Base-by-base conservation (phyloP, 1,284 basidiomycete genomes). In the Ceratobasidium sp. region DNA sequence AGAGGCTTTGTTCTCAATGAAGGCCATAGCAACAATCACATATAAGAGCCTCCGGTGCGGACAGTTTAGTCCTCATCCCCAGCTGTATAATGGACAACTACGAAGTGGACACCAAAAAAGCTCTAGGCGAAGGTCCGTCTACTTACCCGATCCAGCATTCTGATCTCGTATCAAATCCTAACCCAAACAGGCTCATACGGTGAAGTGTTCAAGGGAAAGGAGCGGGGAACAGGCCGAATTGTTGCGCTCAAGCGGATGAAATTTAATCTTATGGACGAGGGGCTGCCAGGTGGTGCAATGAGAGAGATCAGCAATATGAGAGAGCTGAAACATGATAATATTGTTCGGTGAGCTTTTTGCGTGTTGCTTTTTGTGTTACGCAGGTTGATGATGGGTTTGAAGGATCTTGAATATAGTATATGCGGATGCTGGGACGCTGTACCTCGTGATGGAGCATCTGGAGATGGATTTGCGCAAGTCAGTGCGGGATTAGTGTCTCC, bases 241-340 rank as follows among this genome's bases (percentile, higher is more conserved):
- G 49, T 55, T 26, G 64, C 64, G 35, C 18, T 67, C 50, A 67
- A 67, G 26, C 49, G 44, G 30, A 44, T 67, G 38, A 67, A 55
- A 41, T 67, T 67, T 38, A 21, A 55, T 18, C 18, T 67, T 2
- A 21, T 3, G 9, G 28, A 43, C n/a, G 21, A 67, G 11, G 50
- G 64, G 1, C 16, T 55, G 14, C 64, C 50, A 26, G 64, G 35
- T 18, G 4, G 7, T 4, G 38, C 13, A 13, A 55, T 67, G 64
- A 50, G 49, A 18, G 64, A 67, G 23, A 55, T 67, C 21, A 67
- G 64, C 41, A 67, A 41, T 21, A 44, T 67, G 52, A 6, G 38
- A 21, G 38, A 55, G 32, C 38, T 67, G 35, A 55, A 54, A 26
- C 64, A 67, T 55, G 55, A 67, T 13, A n/a, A 55, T 28, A 23